Base-by-base conservation (phyloP, 139 green algal genomes). In the Chlamydomonas sphaeroides region DNA sequence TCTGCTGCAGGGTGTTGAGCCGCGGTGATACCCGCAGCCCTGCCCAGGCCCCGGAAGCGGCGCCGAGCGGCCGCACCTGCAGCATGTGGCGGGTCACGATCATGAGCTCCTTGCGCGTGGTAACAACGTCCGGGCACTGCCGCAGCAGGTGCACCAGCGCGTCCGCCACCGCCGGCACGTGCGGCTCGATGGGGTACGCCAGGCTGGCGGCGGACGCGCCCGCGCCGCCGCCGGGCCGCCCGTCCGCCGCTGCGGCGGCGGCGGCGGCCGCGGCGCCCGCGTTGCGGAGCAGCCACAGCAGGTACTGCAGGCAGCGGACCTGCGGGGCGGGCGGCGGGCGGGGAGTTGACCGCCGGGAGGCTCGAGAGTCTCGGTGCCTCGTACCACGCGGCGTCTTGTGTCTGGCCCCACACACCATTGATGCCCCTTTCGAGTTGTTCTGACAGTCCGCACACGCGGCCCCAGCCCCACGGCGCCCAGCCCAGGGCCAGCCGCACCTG, bases 21-120 rank as follows among this genome's bases (percentile, higher is more conserved):
- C n/a, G n/a, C n/a, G n/a, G n/a, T n/a, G n/a, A n/a, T n/a, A n/a
- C n/a, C n/a, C n/a, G n/a, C n/a, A n/a, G n/a, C n/a, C n/a, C n/a
- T n/a, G n/a, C n/a, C n/a, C n/a, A n/a, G n/a, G n/a, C n/a, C n/a
- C n/a, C n/a, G n/a, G n/a, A n/a, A n/a, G n/a, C n/a, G n/a, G n/a
- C n/a, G n/a, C n/a, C n/a, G n/a, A n/a, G n/a, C n/a, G n/a, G n/a
- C n/a, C 57, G 6, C 57, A 65, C 57, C 45, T 53, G 57, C 57
- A 80, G 38, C 57, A 68, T 57, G 38, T 80, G 57, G 30, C 73
- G 57, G 26, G 93, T 92, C 26, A 91, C 91, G 1, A 95, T 88
- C 32, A 98, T 89, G 51, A 98, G 86, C 90, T 99, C 96, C 78
- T 89, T 80, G 59, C 84, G 80, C 35, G 81, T 51, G 18, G 82